Evolutionary conservation across 257 asterid species (phyloP).

Genomic region (Solanum virginianum): DNA sequence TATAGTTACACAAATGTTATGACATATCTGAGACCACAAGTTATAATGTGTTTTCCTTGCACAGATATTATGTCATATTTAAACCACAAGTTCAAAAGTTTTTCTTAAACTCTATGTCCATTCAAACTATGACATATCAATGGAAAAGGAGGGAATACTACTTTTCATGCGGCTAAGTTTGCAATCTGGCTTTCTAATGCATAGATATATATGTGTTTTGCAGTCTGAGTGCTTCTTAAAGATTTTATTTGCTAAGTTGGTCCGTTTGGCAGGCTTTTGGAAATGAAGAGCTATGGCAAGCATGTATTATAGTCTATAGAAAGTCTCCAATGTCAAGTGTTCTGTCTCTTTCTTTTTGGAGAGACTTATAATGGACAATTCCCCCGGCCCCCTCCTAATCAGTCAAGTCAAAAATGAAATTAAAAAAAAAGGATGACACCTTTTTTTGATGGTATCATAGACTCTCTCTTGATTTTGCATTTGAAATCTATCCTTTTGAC

Average conservation of each 20-base stretch:
- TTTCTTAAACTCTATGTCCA: background rate
- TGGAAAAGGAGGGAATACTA: background rate
- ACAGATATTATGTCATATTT: background rate
- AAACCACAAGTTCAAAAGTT: background rate
- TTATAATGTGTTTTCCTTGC: background rate
- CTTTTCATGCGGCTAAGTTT: background rate
- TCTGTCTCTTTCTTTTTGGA: background rate
- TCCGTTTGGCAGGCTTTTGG: background rate
- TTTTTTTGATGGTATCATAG: background rate
- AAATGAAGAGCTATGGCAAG: background rate
- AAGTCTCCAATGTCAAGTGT: background rate
- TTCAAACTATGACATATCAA: background rate
- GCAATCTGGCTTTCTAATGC: background rate
- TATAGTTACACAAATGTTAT: background rate
- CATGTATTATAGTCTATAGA: background rate
- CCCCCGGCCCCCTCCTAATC: background rate
- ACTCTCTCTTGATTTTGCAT: background rate
- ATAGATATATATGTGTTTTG: background rate
- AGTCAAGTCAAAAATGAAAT: background rate
- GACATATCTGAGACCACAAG: background rate
- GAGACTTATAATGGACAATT: background rate
- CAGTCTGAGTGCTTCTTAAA: background rate
- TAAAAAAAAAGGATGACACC: background rate
- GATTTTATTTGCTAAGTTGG: background rate
- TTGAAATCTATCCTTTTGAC: background rate